A percentile compares a stretch with the other conserved stretches of the same genome.
Conservation (phyloP, 2,329 filamentous ascomycete genomes). For the Alternaria dauci region DNA sequence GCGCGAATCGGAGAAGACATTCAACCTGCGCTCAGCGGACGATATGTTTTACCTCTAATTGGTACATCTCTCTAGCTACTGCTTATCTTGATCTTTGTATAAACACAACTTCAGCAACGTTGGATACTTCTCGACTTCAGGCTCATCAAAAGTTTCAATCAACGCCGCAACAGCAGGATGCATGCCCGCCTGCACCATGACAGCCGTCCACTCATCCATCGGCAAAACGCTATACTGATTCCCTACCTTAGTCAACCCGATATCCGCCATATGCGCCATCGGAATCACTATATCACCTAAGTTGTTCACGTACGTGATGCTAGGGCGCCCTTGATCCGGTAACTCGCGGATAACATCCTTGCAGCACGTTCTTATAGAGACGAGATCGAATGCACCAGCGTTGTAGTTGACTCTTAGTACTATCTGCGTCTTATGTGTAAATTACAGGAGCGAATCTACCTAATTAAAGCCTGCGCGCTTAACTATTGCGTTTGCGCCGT, state of each 20-base stretch:
- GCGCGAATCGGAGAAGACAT: background rate
- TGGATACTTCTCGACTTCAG: background rate
- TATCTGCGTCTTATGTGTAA: background rate
- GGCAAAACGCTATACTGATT: background rate
- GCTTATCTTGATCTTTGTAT: no score
- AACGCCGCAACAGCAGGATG: background rate
- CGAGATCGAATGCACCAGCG: conserved; percentile 5
- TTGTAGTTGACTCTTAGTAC: background rate
- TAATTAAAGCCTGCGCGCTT: conserved; percentile 2
- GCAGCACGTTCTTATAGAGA: background rate
- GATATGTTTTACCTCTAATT: no score
- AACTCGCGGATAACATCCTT: background rate
- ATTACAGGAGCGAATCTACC: conserved; percentile 11
- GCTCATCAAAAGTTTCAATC: background rate
- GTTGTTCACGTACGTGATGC: background rate
- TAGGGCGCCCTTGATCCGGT: background rate
- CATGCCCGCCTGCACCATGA: background rate
- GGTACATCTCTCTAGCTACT: no score
- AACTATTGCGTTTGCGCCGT: background rate
- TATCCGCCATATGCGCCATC: background rate
- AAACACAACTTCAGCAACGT: background rate
- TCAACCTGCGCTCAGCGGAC: no score
- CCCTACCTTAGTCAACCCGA: background rate
- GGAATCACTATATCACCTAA: background rate
- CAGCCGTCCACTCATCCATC: background rate